Conservation (phyloP, 1,284 basidiomycete species). For the Sutorius eximius region DNA sequence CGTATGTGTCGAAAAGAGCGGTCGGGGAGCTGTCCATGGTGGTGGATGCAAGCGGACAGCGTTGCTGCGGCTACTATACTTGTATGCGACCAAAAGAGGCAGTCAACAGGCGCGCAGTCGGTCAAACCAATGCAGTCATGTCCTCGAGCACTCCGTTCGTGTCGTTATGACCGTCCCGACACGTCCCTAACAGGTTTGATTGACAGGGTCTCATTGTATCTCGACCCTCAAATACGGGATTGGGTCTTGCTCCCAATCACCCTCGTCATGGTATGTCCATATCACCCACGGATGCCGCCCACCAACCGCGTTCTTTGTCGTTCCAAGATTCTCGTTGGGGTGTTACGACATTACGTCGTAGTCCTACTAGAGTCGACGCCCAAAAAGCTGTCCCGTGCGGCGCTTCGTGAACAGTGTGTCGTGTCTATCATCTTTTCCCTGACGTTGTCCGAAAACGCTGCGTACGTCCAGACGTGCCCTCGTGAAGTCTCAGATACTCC, state of each 20-base stretch:
- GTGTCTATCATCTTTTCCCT: not conserved
- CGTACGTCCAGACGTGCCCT: constrained; percentile 70
- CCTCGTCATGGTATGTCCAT: constrained; percentile 82
- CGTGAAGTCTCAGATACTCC: constrained; percentile 79
- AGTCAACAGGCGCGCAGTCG: constrained; percentile 9
- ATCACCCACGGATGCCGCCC: not conserved
- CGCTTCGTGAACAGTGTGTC: constrained; percentile 91
- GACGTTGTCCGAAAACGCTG: constrained; percentile 1
- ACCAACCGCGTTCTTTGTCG: constrained; percentile 3
- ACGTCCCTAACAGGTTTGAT: constrained; percentile 12
- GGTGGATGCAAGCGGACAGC: constrained; percentile 1
- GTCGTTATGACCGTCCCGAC: constrained; percentile 7
- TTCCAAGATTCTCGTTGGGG: constrained; percentile 84
- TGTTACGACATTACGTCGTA: constrained; percentile 93
- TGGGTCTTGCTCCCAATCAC: constrained; percentile 98
- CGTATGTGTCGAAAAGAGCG: constrained; percentile 78
- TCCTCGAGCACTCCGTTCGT: constrained; percentile 42
- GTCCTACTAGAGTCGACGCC: constrained; percentile 82
- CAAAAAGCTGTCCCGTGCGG: constrained; percentile 76
- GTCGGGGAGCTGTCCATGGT: constrained; percentile 79
- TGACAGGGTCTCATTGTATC: constrained; percentile 72
- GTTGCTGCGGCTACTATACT: constrained; percentile 23
- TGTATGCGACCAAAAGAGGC: constrained; percentile 30
- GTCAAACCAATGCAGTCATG: constrained; percentile 35
- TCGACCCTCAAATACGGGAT: constrained; percentile 91